Evolutionary conservation across 2,329 filamentous ascomycete genomes (phyloP).

Genomic region (Sclerotinia glacialis): DNA sequence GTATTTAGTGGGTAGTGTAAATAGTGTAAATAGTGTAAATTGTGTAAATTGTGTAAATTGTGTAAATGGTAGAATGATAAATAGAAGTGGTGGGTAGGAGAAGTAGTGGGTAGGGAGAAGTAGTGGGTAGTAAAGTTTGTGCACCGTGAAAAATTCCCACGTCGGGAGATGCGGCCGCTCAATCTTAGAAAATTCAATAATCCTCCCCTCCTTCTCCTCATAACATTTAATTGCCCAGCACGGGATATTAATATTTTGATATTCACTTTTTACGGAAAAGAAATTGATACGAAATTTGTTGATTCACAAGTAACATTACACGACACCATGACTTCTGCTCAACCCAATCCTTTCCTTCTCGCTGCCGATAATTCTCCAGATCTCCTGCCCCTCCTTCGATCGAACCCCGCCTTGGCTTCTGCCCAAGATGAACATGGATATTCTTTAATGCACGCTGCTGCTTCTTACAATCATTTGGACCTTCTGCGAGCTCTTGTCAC

Average conservation of each 20-base stretch:
- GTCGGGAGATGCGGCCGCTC: conserved; percentile 8
- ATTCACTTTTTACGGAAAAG: not conserved
- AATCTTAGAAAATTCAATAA: not conserved
- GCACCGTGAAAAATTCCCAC: not conserved
- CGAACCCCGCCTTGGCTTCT: conserved; percentile 72
- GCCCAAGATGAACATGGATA: conserved; percentile 89
- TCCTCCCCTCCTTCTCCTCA: not conserved
- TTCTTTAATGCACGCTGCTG: conserved; percentile 87
- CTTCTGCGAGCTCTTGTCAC: conserved; percentile 72
- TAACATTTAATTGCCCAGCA: not conserved
- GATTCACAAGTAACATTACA: not conserved
- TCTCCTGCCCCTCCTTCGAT: conserved; percentile 70
- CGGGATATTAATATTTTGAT: not conserved
- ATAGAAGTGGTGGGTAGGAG: too few relatives aligned
- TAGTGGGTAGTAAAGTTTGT: too few relatives aligned
- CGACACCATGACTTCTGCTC: conserved; percentile 25
- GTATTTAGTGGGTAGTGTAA: too few relatives aligned
- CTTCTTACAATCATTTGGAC: conserved; percentile 84
- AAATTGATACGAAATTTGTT: not conserved
- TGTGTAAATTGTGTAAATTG: too few relatives aligned
- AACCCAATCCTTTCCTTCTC: conserved; percentile 65
- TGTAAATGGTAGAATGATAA: too few relatives aligned
- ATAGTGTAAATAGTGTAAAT: too few relatives aligned
- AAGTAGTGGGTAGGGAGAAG: too few relatives aligned
- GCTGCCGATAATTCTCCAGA: conserved; percentile 77